phyloP scores from a whole-genome alignment of 768 basidiomycete genomes.

The Kwoniella mangroviensis region DNA sequence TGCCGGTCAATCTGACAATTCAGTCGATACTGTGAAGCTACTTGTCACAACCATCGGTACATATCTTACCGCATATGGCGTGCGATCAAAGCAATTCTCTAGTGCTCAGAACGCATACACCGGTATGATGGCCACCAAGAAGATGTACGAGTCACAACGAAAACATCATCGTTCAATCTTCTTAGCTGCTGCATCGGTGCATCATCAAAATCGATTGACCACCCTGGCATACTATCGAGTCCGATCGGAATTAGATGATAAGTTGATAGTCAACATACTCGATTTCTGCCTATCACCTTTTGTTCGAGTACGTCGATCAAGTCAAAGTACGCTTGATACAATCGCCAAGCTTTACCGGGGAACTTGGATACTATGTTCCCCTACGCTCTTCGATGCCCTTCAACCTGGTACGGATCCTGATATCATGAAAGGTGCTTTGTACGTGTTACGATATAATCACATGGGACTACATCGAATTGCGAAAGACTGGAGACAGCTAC shows the following conservation, averaged over 20 bases:
- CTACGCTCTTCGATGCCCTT: conserved; percentile 58
- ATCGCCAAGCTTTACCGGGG: conserved; percentile 58
- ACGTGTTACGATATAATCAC: conserved; percentile 70
- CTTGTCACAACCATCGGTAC: conserved; percentile 53
- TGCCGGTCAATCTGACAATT: conserved; percentile 66
- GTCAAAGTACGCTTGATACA: conserved; percentile 39
- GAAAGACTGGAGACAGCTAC: conserved; percentile 69
- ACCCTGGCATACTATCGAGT: conserved; percentile 55
- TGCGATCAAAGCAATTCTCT: conserved; percentile 49
- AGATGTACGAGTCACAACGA: conserved; percentile 47
- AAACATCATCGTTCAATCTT: conserved; percentile 49
- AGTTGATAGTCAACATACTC: conserved; percentile 58
- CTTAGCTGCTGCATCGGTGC: conserved; percentile 43
- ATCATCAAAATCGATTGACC: conserved; percentile 51
- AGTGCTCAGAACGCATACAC: conserved; percentile 42
- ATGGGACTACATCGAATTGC: conserved; percentile 64
- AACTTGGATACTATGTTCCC: conserved; percentile 57
- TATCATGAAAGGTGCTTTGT: conserved; percentile 89
- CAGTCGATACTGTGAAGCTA: conserved; percentile 69
- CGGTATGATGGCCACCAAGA: conserved; percentile 39
- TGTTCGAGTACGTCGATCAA: conserved; percentile 44
- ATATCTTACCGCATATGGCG: conserved; percentile 50
- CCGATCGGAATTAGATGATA: conserved; percentile 59
- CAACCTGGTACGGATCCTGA: conserved; percentile 76
- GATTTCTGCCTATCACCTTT: conserved; percentile 59